Evolutionary conservation across 495 filamentous ascomycete species (phyloP).

Genomic region (Hypoxylon fragiforme): DNA sequence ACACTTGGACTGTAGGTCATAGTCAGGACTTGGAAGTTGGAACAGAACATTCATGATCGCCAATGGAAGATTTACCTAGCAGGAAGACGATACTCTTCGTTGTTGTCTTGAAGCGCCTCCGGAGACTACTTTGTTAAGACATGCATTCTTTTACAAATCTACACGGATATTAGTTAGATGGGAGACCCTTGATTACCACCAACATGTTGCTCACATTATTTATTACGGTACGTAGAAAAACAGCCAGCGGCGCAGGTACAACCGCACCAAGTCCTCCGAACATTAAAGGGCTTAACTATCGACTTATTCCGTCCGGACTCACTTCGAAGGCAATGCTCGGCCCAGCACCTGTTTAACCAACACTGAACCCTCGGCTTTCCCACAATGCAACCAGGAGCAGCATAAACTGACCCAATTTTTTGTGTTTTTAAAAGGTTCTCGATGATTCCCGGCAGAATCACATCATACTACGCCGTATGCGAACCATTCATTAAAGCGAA

Average conservation of each 20-base stretch:
- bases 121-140: too few relatives aligned
- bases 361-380: not conserved
- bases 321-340: slow-evolving; percentile 1
- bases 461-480: slow-evolving; percentile 9
- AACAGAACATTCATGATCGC: slow-evolving; percentile 14
- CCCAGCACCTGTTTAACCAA: not conserved
- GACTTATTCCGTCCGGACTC: not conserved
- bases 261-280: too few relatives aligned
- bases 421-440: not conserved
- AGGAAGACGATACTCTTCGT: not conserved
- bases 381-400: slow-evolving; percentile 3
- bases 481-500: slow-evolving; percentile 13
- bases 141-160: too few relatives aligned
- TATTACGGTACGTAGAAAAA: too few relatives aligned
- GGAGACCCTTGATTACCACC: too few relatives aligned
- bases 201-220: too few relatives aligned
- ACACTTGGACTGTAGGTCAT: slow-evolving; percentile 7
- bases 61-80: slow-evolving; percentile 5
- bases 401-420: slow-evolving; percentile 3
- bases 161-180: too few relatives aligned
- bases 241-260: too few relatives aligned
- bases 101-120: slow-evolving; percentile 8
- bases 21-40: slow-evolving; percentile 10
- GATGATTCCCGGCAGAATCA: slow-evolving; percentile 11
- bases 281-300: not conserved